These are phyloP conservation scores for Coriaria nepalensis DNA, from an alignment of 306 rosid species.

Conservation along the genomic window DNA sequence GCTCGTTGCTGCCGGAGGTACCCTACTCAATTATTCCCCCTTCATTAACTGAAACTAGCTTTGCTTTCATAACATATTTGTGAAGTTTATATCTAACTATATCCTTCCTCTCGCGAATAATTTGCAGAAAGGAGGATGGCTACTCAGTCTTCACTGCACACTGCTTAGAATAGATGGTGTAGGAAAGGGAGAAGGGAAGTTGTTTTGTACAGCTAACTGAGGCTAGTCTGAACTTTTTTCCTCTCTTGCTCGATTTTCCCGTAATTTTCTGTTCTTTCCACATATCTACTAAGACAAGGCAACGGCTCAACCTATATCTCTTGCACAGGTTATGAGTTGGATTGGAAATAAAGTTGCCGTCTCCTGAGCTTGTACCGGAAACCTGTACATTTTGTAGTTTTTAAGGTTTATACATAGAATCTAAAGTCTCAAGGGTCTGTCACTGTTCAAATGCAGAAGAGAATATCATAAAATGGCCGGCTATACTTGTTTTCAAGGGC, in stretches of 20 bases:
- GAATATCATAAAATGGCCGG: no score
- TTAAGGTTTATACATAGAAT: not conserved
- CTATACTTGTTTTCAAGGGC: no score
- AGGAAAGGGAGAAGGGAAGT: not conserved
- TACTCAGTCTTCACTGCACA: slow-evolving; percentile 14
- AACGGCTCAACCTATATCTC: not conserved
- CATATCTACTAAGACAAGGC: not conserved
- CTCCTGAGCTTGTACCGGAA: not conserved
- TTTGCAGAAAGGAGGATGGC: slow-evolving; percentile 83
- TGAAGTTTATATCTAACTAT: no score
- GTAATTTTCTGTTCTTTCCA: not conserved
- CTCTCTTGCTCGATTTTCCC: not conserved
- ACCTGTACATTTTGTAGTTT: slow-evolving; percentile 6
- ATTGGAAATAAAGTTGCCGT: slow-evolving; percentile 1
- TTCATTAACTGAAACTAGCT: no score
- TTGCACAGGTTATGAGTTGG: not conserved
- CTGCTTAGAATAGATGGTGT: not conserved
- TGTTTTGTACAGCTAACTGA: slow-evolving; percentile 6
- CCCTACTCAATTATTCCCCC: not conserved
- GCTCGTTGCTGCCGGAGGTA: slow-evolving; percentile 96
- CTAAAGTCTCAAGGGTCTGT: no score
- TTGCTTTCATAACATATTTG: no score
- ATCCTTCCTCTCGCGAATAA: not conserved
- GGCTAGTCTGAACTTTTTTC: slow-evolving; percentile 1
- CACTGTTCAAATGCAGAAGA: no score